Evolutionary conservation across 768 basidiomycete species (phyloP), one percentile per base, ranked within the genome.

Genomic region (Mycena vulgaris): DNA sequence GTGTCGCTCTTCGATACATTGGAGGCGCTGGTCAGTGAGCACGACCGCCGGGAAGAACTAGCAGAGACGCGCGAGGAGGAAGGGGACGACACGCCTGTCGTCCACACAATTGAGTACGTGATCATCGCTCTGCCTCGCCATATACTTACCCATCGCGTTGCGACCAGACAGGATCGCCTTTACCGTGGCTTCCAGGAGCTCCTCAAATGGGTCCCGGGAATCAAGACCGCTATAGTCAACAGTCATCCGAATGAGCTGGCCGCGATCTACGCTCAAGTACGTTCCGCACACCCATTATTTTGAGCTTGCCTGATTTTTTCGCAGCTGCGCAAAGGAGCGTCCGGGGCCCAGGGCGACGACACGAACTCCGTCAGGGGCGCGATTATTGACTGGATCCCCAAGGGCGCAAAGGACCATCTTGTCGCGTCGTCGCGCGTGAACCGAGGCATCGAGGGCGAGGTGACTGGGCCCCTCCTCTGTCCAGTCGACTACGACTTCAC

Each of bases 401-500:
- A 55, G 9, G 17, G 27, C 27, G 40, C 13, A 17, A 59, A 39
- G 28, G 63, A 63, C 17, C 23, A 70, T 25, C 51, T 73, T 21
- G 47, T 40, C 17, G 58, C 70, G 53, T 23, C 66, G 16, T 52
- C 42, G 17, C 69, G 65, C 27, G 25, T 40, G 28, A 73, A 70
- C 28, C 74, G 62, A 2, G 73, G 78, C 0, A 64, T 72, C 13
- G 68, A 78, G 37, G 76, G 82, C 63, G 77, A 79, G 25, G 39
- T 76, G 0, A 80, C 77, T 4, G 79, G 80, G 0, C 48, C 61
- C 1, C 73, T 80, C 7, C 71, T 83, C 3, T 80, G 78, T 42
- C 79, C 79, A 0, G 73, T 76, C n/a, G 72, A 76, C 16, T 71
- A 74, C 47, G 71, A 81, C 49, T 80, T 77, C 75, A 64, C 68